These are phyloP conservation scores for Fusarium newnesense DNA, from an alignment of 2,329 filamentous ascomycete species.

Conservation along the genomic window DNA sequence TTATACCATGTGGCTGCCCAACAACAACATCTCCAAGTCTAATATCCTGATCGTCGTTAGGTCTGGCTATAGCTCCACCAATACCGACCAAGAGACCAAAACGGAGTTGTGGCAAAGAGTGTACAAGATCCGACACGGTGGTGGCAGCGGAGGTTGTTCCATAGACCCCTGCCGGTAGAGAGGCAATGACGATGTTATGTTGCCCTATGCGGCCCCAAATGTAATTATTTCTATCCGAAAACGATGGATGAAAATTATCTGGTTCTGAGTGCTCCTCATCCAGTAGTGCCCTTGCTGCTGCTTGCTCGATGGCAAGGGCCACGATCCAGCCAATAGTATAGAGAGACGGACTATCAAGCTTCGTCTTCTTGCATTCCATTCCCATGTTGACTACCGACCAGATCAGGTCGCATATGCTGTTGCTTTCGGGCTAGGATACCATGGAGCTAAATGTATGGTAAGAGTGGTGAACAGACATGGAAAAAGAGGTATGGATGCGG, in stretches of 20 bases:
- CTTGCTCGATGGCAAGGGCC: conserved; percentile 37
- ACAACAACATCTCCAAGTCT: conserved; percentile 45
- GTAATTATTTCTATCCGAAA: conserved; percentile 42
- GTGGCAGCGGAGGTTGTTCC: conserved; percentile 25
- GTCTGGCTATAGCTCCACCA: conserved; percentile 52
- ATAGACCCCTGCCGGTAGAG: conserved; percentile 30
- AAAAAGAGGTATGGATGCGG: not conserved
- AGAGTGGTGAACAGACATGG: not conserved
- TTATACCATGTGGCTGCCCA: conserved; percentile 26
- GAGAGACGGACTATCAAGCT: not conserved
- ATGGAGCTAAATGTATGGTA: too few species aligned
- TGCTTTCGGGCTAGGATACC: not conserved
- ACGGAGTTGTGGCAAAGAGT: conserved; percentile 29
- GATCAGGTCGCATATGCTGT: too few species aligned
- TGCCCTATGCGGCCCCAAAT: conserved; percentile 37
- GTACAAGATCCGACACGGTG: conserved; percentile 15
- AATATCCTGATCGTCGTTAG: conserved; percentile 24
- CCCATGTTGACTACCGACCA: too few species aligned
- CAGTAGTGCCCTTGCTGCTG: conserved; percentile 41
- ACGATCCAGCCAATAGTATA: conserved; percentile 44
- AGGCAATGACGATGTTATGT: conserved; percentile 45
- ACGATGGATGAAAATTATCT: conserved; percentile 1
- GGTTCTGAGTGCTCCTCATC: conserved; percentile 35
- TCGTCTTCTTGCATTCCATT: not conserved
- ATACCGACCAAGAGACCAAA: conserved; percentile 46